Percentiles rank a stretch among this genome's conserved stretches.
Evolutionary conservation across 495 filamentous ascomycete species (phyloP).

Genomic region (Lophium mytilinum): DNA sequence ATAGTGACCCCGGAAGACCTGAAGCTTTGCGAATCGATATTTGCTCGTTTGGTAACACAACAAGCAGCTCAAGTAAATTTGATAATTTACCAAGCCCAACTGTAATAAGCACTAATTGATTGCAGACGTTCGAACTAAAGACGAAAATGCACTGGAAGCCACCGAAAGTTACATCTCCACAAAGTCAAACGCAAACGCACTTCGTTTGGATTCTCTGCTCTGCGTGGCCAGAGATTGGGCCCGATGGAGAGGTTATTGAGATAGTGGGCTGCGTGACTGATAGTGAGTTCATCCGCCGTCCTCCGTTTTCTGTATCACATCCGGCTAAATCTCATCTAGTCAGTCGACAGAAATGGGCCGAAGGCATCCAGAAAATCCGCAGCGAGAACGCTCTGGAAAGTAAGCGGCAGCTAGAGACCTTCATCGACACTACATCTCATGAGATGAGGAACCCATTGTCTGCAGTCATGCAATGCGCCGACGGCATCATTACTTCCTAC

Average conservation of each 20-base stretch:
- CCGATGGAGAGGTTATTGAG: neutral
- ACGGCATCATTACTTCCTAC: conserved; percentile 16
- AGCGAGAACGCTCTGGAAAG: conserved; percentile 17
- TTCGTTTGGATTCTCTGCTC: neutral
- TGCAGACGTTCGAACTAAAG: neutral
- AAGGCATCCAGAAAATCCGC: conserved; percentile 13
- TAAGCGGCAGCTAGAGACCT: conserved; percentile 20
- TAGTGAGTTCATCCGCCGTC: neutral
- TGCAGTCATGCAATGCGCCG: conserved; percentile 28
- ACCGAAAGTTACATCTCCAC: neutral
- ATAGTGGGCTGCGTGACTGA: neutral
- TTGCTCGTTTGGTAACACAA: neutral
- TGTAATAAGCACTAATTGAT: neutral
- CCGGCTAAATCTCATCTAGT: neutral
- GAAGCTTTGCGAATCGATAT: neutral
- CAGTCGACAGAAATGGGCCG: neutral
- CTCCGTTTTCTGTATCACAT: no score
- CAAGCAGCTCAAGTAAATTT: no score
- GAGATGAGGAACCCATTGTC: conserved; percentile 29
- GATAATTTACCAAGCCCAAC: no score
- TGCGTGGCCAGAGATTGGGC: neutral
- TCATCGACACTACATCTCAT: conserved; percentile 29
- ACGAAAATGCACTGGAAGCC: neutral
- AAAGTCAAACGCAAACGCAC: neutral
- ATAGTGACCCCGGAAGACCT: neutral